A percentile compares a stretch with the other conserved stretches of the same genome.
These are phyloP conservation scores for Austropuccinia psidii DNA, from an alignment of 1,284 basidiomycete species.

Conservation along the genomic window DNA sequence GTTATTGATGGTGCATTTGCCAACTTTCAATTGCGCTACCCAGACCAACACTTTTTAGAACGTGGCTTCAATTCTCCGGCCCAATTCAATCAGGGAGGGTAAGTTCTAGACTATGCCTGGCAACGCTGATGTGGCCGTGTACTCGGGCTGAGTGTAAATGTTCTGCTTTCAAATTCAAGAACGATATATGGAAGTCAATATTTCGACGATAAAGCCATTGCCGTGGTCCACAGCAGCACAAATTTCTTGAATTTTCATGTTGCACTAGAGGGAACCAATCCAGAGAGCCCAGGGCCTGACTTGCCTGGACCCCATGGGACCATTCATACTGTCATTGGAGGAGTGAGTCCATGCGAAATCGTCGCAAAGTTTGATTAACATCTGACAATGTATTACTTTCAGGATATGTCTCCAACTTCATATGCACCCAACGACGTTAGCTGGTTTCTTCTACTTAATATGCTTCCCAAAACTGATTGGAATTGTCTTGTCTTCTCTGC, in stretches of 20 bases:
- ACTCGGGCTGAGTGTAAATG: too few species aligned
- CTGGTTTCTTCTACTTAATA: neutral
- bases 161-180: too few species aligned
- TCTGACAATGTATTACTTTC: neutral
- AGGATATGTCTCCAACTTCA: conserved; percentile 34
- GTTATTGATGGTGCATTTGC: conserved; percentile 28
- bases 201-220: conserved; percentile 11
- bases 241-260: conserved; percentile 31
- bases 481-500: too few species aligned
- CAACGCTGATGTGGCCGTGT: too few species aligned
- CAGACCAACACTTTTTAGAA: conserved; percentile 11
- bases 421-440: conserved; percentile 34
- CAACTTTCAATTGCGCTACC: conserved; percentile 16
- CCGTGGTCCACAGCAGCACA: conserved; percentile 14
- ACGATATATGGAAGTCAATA: conserved; percentile 17
- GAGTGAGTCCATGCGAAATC: neutral
- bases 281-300: neutral
- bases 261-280: conserved; percentile 23
- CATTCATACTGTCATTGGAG: conserved; percentile 25
- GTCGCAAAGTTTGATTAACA: neutral
- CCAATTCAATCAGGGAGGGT: conserved; percentile 20
- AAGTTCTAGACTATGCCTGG: too few species aligned
- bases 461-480: neutral
- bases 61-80: conserved; percentile 14
- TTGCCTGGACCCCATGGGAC: conserved; percentile 28